These are phyloP conservation scores for Arctostaphylos glauca DNA, from an alignment of 148 eudicot genomes.

Conservation along the genomic window DNA sequence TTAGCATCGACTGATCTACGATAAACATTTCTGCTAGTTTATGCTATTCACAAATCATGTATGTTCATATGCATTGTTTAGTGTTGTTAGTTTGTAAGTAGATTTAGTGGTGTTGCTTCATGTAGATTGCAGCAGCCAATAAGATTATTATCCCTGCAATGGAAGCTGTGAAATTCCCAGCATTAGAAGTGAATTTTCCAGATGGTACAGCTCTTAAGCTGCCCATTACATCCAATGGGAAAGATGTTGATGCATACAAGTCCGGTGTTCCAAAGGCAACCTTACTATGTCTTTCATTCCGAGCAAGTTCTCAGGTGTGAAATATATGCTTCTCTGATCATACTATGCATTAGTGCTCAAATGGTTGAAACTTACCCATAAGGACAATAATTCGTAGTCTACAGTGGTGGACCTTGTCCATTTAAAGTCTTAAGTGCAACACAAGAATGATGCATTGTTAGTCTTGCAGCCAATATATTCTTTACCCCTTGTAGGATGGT, in stretches of 20 bases:
- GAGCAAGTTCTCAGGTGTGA: slow-evolving; percentile 85
- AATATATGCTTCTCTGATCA: neutral
- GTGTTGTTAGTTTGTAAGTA: neutral
- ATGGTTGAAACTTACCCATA: no score
- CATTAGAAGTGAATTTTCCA: slow-evolving; percentile 55
- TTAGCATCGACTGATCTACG: neutral
- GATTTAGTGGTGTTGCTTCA: slow-evolving; percentile 23
- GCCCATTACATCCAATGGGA: slow-evolving; percentile 48
- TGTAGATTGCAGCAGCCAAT: slow-evolving; percentile 76
- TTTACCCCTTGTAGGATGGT: neutral
- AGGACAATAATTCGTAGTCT: neutral
- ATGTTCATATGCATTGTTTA: neutral
- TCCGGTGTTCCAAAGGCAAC: slow-evolving; percentile 59
- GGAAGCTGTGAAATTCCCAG: slow-evolving; percentile 82
- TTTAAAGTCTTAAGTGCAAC: neutral
- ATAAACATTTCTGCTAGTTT: neutral
- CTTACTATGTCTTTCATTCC: slow-evolving; percentile 74
- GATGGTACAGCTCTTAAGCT: slow-evolving; percentile 63
- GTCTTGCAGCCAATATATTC: neutral
- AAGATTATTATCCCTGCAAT: slow-evolving; percentile 68
- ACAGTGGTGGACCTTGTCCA: neutral
- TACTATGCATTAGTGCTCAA: no score
- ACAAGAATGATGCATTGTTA: no score
- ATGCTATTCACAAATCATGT: neutral
- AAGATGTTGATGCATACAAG: slow-evolving; percentile 32